Conservation (phyloP, 208 protist genomes). For the Wallacemonas sp. region DNA sequence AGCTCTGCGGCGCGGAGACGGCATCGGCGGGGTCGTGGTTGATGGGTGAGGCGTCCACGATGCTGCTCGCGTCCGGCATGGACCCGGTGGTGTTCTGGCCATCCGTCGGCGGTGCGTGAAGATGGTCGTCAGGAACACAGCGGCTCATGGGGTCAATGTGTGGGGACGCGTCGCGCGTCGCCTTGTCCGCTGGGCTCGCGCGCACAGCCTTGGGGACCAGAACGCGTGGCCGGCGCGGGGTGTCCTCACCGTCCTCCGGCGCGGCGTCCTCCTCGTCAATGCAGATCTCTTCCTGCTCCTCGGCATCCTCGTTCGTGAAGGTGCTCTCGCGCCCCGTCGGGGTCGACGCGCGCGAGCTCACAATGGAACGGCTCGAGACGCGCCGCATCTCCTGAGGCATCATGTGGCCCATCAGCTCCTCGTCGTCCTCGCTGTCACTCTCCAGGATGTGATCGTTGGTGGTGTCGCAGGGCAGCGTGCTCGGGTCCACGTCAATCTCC, state of each 20-base stretch:
- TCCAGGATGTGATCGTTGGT: constrained; percentile 5
- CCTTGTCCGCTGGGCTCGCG: neutral
- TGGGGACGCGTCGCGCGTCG: neutral
- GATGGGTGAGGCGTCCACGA: constrained; percentile 3
- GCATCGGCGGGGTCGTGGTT: neutral
- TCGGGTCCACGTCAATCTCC: constrained; percentile 18
- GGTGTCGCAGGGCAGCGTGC: constrained; percentile 3
- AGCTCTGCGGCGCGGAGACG: neutral
- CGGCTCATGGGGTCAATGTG: neutral
- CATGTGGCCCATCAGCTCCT: neutral
- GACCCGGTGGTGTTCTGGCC: constrained; percentile 4
- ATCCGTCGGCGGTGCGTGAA: neutral
- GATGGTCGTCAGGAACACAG: neutral
- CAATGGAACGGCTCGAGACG: constrained; percentile 21
- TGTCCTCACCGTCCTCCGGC: constrained; percentile 1
- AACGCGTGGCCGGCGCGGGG: constrained; percentile 8
- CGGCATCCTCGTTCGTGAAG: constrained; percentile 17
- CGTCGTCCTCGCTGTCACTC: constrained; percentile 11
- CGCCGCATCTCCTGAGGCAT: neutral
- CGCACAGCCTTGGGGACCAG: neutral
- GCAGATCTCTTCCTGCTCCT: constrained; percentile 10
- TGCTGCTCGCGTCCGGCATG: constrained; percentile 7
- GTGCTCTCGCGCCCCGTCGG: constrained; percentile 19
- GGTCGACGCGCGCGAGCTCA: constrained; percentile 16
- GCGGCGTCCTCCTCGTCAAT: constrained; percentile 19